Conservation (phyloP, 352 stramenopile species). For the Phytophthora sp. region DNA sequence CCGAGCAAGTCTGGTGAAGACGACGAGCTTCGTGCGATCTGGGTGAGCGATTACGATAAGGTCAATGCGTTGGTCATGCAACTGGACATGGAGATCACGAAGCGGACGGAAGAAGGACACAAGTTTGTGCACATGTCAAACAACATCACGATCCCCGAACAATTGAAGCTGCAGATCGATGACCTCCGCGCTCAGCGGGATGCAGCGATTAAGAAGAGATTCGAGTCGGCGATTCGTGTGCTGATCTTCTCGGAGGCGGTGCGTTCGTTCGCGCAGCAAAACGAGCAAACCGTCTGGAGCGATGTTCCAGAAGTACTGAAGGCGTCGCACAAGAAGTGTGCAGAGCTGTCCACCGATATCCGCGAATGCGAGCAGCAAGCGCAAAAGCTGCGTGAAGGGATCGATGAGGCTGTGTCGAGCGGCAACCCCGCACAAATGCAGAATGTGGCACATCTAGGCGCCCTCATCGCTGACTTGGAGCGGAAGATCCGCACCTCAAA, state of each 20-base stretch:
- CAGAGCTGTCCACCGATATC: conserved; percentile 41
- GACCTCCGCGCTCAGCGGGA: conserved; percentile 40
- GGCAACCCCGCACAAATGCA: conserved; percentile 50
- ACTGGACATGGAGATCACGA: conserved; percentile 33
- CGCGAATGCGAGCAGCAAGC: conserved; percentile 37
- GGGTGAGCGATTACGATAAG: conserved; percentile 47
- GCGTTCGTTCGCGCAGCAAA: conserved; percentile 40
- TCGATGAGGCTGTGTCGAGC: conserved; percentile 57
- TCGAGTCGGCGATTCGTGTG: conserved; percentile 53
- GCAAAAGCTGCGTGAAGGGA: conserved; percentile 40
- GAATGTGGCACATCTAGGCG: conserved; percentile 46
- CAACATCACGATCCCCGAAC: conserved; percentile 51
- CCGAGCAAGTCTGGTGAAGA: conserved; percentile 30
- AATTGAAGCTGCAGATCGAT: conserved; percentile 51
- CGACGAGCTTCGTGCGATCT: conserved; percentile 42
- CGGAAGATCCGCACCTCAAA: conserved; percentile 37
- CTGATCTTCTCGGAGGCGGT: conserved; percentile 63
- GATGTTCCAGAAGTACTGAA: conserved; percentile 56
- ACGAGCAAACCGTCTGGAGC: conserved; percentile 38
- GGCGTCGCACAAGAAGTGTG: conserved; percentile 55
- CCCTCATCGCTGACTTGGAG: conserved; percentile 45
- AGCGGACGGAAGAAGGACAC: conserved; percentile 39
- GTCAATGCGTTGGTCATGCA: conserved; percentile 44
- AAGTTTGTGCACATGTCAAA: conserved; percentile 48
- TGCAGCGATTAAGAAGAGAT: conserved; percentile 41